A percentile compares a stretch with the other conserved stretches of the same genome.
Evolutionary conservation across 2,329 filamentous ascomycete genomes (phyloP).

Genomic region (Lizonia empirigonia): DNA sequence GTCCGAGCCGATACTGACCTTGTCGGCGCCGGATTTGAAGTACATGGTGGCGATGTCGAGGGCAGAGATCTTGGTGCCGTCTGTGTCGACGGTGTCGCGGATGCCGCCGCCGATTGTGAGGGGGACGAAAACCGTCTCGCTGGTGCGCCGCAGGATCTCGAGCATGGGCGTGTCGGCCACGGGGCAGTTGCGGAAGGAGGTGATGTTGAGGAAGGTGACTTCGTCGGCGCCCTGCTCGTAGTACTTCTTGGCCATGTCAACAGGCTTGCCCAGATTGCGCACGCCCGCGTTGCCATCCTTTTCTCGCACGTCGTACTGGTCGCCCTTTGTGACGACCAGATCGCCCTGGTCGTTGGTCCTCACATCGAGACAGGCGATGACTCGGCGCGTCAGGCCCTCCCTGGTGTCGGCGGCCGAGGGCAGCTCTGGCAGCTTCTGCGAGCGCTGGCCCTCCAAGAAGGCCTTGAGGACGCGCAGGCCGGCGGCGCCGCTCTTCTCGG

Average conservation of each 20-base stretch:
- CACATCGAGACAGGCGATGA: conserved; percentile 96
- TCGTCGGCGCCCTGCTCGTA: conserved; percentile 97
- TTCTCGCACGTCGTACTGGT: conserved; percentile 97
- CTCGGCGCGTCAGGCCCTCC: conserved; percentile 84
- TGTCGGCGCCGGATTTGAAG: conserved; percentile 96
- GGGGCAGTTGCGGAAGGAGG: conserved; percentile 93
- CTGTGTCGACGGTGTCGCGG: conserved; percentile 86
- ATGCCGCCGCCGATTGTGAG: conserved; percentile 96
- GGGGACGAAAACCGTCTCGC: conserved; percentile 92
- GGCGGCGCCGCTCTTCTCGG: conserved; percentile 92
- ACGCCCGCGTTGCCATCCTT: conserved; percentile 72
- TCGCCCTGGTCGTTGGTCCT: conserved; percentile 93
- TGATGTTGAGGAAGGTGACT: conserved; percentile 97
- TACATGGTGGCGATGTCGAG: conserved; percentile 95
- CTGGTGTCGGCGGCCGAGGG: conserved; percentile 38
- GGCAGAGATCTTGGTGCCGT: conserved; percentile 84
- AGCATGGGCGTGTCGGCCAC: conserved; percentile 94
- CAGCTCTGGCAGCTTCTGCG: conserved; percentile 57
- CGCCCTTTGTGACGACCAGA: conserved; percentile 95
- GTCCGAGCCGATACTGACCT: conserved; percentile 95
- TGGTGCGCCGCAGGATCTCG: conserved; percentile 84
- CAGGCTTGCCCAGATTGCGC: conserved; percentile 93
- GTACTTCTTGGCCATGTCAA: conserved; percentile 91
- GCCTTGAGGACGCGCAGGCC: conserved; percentile 83
- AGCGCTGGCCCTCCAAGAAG: conserved; percentile 76